Conservation (phyloP, 352 stramenopile genomes). For the Globisporangium okanoganense region DNA sequence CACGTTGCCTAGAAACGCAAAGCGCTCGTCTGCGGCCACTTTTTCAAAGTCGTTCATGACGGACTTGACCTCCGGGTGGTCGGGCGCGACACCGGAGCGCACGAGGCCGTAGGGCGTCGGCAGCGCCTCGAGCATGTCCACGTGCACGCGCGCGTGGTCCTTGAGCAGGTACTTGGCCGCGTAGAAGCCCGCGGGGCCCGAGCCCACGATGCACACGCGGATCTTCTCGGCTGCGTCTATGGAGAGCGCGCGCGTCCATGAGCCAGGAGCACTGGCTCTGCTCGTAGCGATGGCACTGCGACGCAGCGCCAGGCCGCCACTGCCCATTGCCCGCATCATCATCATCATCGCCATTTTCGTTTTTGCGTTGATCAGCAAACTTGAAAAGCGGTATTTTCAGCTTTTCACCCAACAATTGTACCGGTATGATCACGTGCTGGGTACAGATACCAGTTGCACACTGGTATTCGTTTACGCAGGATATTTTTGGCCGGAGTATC, state of each 20-base stretch:
- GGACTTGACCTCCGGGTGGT: constrained; percentile 98
- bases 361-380: not conserved
- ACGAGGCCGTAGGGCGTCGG: constrained; percentile 96
- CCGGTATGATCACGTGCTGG: too few relatives aligned
- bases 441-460: too few relatives aligned
- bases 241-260: not conserved
- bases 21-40: constrained; percentile 73
- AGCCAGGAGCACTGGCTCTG: not conserved
- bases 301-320: not conserved
- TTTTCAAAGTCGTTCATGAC: constrained; percentile 97
- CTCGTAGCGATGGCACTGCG: not conserved
- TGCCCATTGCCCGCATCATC: not conserved
- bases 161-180: constrained; percentile 95
- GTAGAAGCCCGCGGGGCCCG: constrained; percentile 91
- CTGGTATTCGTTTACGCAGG: too few relatives aligned
- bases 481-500: too few relatives aligned
- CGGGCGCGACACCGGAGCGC: constrained; percentile 94
- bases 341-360: not conserved
- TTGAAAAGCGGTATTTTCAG: not conserved
- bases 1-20: constrained; percentile 91
- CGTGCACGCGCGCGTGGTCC: constrained; percentile 39
- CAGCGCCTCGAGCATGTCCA: constrained; percentile 94
- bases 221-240: not conserved
- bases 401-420: too few relatives aligned
- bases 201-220: constrained; percentile 89